Percentiles rank a stretch among this genome's conserved stretches.
Evolutionary conservation across 805 yeast genomes (phyloP).

Genomic region (Blastobotrys muscicola): DNA sequence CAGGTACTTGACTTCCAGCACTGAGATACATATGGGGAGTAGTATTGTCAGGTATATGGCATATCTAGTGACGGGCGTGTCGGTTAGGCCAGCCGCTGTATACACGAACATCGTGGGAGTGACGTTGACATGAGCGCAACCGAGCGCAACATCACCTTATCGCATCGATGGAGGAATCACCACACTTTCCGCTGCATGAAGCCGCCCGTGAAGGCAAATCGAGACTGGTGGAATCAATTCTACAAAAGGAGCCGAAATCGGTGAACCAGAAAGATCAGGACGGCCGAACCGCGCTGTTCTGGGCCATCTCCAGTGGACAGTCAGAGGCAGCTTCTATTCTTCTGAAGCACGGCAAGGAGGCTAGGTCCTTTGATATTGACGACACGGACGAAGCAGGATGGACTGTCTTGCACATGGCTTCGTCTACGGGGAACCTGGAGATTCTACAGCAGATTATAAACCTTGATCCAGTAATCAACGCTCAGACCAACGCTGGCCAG

Average conservation of each 20-base stretch:
- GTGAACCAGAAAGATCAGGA: constrained; percentile 53
- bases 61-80: constrained; percentile 29
- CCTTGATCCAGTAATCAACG: constrained; percentile 49
- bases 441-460: constrained; percentile 42
- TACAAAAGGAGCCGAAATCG: constrained; percentile 41
- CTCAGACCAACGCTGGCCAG: constrained; percentile 56
- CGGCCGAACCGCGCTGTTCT: constrained; percentile 72
- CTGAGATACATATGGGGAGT: constrained; percentile 28
- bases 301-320: constrained; percentile 71
- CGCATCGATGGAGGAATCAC: not conserved
- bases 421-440: constrained; percentile 56
- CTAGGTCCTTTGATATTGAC: constrained; percentile 46
- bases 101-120: constrained; percentile 25
- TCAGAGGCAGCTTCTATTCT: constrained; percentile 41
- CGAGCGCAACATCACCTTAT: too few relatives aligned
- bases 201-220: constrained; percentile 59
- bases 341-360: constrained; percentile 29
- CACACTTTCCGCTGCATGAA: constrained; percentile 21
- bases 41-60: constrained; percentile 18
- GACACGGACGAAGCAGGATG: constrained; percentile 73
- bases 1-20: constrained; percentile 30
- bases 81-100: constrained; percentile 31
- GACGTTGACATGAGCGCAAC: too few relatives aligned
- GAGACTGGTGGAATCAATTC: constrained; percentile 40
- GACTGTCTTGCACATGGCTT: constrained; percentile 81